Conservation (phyloP, 345 rosid species). For the Eutrema japonicum region DNA sequence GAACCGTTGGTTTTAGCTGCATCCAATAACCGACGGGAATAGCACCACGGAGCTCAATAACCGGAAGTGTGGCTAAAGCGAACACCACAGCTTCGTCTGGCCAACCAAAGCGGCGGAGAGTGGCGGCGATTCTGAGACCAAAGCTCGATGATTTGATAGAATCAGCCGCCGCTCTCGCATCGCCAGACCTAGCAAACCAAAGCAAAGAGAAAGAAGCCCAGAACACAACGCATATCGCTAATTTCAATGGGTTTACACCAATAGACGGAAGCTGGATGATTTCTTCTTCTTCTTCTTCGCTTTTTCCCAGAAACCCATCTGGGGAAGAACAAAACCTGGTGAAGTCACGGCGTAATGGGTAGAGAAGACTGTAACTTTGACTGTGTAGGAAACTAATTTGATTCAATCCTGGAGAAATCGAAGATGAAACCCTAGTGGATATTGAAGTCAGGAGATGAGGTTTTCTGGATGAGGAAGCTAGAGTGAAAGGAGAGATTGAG, state of each 20-base stretch:
- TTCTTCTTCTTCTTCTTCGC: conserved; percentile 47
- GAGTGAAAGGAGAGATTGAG: conserved; percentile 38
- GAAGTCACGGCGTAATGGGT: conserved; percentile 30
- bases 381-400: conserved; percentile 33
- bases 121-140: conserved; percentile 68
- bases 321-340: conserved; percentile 36
- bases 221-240: conserved; percentile 60
- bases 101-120: conserved; percentile 77
- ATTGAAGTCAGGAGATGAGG: conserved; percentile 43
- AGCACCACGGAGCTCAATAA: conserved; percentile 95
- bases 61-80: conserved; percentile 87
- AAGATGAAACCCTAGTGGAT: conserved; percentile 32
- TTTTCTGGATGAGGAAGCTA: conserved; percentile 41
- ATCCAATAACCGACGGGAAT: conserved; percentile 98
- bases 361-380: conserved; percentile 18
- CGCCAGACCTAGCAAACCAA: conserved; percentile 80
- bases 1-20: conserved; percentile 67
- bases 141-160: conserved; percentile 79
- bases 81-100: conserved; percentile 86
- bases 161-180: conserved; percentile 82
- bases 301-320: conserved; percentile 43
- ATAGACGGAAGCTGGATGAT: conserved; percentile 41
- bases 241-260: conserved; percentile 54
- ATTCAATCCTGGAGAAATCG: conserved; percentile 14
- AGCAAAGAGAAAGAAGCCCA: conserved; percentile 79